phyloP scores from a whole-genome alignment of 495 filamentous ascomycete species.

The Trichoderma gamsii region DNA sequence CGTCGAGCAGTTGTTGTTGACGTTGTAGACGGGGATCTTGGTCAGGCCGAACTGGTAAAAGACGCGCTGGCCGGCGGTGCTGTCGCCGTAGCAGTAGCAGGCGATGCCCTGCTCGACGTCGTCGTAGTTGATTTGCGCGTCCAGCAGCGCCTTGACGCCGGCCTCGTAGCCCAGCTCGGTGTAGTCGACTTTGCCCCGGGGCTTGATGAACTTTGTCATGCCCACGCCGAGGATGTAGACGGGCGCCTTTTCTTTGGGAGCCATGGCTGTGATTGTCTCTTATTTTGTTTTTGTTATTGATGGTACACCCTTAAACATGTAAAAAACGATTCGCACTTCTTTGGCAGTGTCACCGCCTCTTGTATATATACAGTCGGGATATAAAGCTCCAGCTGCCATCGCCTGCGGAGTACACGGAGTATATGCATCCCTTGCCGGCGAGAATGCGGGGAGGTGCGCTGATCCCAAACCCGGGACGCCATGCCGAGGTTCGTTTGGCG shows the following conservation, averaged over 20 bases:
- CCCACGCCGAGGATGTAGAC: constrained; percentile 91
- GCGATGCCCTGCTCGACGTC: constrained; percentile 94
- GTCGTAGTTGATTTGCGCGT: constrained; percentile 93
- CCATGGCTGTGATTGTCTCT: constrained; percentile 28
- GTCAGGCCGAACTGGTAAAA: constrained; percentile 99
- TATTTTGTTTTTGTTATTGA: neutral
- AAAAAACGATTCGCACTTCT: neutral
- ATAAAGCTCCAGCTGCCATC: too few relatives aligned
- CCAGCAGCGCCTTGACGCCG: constrained; percentile 89
- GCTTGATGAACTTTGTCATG: constrained; percentile 99
- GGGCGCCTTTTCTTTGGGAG: constrained; percentile 39
- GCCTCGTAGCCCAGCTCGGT: constrained; percentile 91
- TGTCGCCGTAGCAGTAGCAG: constrained; percentile 96
- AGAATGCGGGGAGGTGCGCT: neutral
- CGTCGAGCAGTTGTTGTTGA: constrained; percentile 98
- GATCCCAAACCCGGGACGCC: too few relatives aligned
- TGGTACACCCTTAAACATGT: neutral
- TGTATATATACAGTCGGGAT: neutral
- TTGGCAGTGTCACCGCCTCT: neutral
- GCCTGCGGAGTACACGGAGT: too few relatives aligned
- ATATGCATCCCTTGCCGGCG: neutral
- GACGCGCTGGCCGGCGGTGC: constrained; percentile 89
- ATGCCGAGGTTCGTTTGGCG: too few relatives aligned
- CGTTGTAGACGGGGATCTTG: constrained; percentile 89
- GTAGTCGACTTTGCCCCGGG: constrained; percentile 84